A percentile compares a stretch with the other conserved stretches of the same genome.
These are phyloP conservation scores for Termitomyces bulborhizus DNA, from an alignment of 768 basidiomycete species.

Conservation along the genomic window DNA sequence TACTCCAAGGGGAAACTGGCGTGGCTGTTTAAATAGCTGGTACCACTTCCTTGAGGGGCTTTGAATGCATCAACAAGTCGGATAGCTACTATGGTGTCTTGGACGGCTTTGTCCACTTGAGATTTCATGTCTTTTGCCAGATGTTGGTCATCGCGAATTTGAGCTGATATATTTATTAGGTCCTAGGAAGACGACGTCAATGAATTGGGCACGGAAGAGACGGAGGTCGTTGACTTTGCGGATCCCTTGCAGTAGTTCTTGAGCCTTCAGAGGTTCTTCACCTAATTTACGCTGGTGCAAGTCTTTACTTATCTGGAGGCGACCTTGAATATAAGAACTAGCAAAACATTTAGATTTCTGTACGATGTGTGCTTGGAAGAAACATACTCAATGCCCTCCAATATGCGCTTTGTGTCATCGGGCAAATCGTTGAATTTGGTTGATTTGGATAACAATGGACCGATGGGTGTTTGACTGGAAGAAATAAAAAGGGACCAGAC, in stretches of 20 bases:
- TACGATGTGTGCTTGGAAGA: not conserved
- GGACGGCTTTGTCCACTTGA: constrained; percentile 72
- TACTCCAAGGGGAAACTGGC: constrained; percentile 81
- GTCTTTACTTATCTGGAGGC: constrained; percentile 75
- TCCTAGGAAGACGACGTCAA: constrained; percentile 37
- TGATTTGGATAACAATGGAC: constrained; percentile 41
- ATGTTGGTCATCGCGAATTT: constrained; percentile 59
- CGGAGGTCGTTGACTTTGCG: constrained; percentile 45
- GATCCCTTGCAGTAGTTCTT: constrained; percentile 58
- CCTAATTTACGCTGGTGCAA: constrained; percentile 71
- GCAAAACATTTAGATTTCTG: constrained; percentile 1
- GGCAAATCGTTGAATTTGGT: constrained; percentile 84
- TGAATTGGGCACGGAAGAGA: not conserved
- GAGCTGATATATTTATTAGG: constrained; percentile 52
- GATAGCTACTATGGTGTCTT: constrained; percentile 74
- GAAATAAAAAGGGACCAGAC: not conserved
- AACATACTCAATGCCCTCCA: constrained; percentile 70
- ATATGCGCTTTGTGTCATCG: constrained; percentile 53
- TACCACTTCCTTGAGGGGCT: constrained; percentile 61
- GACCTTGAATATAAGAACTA: constrained; percentile 69
- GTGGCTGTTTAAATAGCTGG: constrained; percentile 67
- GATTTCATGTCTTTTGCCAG: constrained; percentile 64
- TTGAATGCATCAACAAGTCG: constrained; percentile 75
- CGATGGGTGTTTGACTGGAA: constrained; percentile 17
- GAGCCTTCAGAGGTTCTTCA: constrained; percentile 66